Evolutionary conservation across 106 monocot species (phyloP).

Genomic region (Gastrodia elata): DNA sequence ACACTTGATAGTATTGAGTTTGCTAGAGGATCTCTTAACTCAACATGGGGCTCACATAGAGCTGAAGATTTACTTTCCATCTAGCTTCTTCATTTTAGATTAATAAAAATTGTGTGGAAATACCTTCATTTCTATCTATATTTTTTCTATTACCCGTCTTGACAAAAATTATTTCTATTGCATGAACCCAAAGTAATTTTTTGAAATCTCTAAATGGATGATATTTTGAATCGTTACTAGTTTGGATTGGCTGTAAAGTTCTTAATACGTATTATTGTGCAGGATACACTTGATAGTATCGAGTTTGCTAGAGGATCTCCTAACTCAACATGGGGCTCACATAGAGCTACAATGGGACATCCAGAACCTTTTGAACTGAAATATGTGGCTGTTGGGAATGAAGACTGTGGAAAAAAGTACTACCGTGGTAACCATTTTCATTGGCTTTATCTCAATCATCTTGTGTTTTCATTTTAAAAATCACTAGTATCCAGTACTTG

Average conservation of each 20-base stretch:
- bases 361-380: conserved; percentile 80
- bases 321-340: conserved; percentile 66
- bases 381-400: conserved; percentile 84
- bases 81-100: too few species aligned
- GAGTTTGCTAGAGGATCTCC: conserved; percentile 82
- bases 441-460: background rate
- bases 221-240: background rate
- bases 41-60: conserved; percentile 76
- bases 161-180: too few species aligned
- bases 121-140: too few species aligned
- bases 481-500: background rate
- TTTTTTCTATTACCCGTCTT: too few species aligned
- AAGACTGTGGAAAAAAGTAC: conserved; percentile 70
- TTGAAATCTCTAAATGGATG: background rate
- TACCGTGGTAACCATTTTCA: conserved; percentile 48
- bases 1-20: conserved; percentile 85
- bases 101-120: too few species aligned
- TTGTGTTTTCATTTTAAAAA: background rate
- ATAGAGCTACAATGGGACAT: conserved; percentile 86
- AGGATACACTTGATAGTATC: conserved; percentile 85
- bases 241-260: background rate
- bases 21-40: conserved; percentile 56
- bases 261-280: conserved; percentile 4
- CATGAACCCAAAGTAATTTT: too few species aligned
- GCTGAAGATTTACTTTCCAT: too few species aligned